Base-by-base conservation (phyloP, 305 asterid genomes). In the Plantago coronopus region DNA sequence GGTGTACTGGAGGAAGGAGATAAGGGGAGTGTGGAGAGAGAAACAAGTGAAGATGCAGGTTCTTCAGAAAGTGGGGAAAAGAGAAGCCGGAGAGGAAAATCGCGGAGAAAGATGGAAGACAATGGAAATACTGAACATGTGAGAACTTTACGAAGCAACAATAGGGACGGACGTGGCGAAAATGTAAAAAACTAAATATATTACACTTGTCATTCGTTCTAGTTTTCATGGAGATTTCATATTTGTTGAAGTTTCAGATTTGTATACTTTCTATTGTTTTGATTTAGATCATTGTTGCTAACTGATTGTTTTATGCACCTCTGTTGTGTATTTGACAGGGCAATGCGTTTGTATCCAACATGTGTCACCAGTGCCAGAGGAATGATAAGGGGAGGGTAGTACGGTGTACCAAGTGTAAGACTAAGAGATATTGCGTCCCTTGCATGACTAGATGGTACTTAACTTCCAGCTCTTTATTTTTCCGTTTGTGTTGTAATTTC, bases 281-380 rank as follows among this genome's bases (percentile, higher is more conserved):
- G 45, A 50, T 44, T 11, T 72, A 31, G 63, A 54, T 77, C 23
- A 65, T 27, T 48, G 15, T 13, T 38, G 44, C 54, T 34, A 9
- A 27, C 34, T 27, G 34, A 5, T 27, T 27, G 4, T 27, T 2
- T 27, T 43, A 40, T 51, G 16, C 34, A 20, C 54, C 15, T 27
- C 21, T 49, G 38, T 38, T 67, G 23, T 48, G 57, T 55, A 66
- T 64, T 64, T 69, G 60, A 16, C 56, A 82, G 91, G 82, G 70
- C 61, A 75, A 70, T 48, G 74, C 22, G 74, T 55, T 53, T 57
- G 62, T 51, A 40, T 72, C 79, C 10, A 75, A 57, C 66, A 81
- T 71, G 73, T 87, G 95, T 59, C 95, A 87, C 73, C 95, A 87
- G 71, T 84, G 95, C 81, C 80, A 78, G 78, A 80, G 94, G 75